Base-by-base conservation (phyloP, 2,329 filamentous ascomycete genomes). In the Botrytis aclada region DNA sequence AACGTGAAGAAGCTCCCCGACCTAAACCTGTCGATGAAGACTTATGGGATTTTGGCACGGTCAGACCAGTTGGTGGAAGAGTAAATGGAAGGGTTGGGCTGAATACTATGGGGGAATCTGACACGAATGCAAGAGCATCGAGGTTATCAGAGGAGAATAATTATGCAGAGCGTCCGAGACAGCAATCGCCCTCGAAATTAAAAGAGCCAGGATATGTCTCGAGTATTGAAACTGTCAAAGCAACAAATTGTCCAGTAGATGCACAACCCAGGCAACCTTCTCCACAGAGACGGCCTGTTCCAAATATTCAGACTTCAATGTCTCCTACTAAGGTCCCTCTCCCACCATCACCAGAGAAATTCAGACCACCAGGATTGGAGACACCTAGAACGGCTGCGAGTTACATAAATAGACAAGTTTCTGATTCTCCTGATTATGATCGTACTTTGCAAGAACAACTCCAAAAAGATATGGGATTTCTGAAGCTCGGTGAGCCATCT, bases 41-140 rank as follows among this genome's bases (percentile, higher is more conserved):
- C 81, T 89, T 98, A 80, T 99, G 96, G 96, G 96, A 99, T 82
- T 99, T 99, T 84, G 96, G 96, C 61, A 99, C 96, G 0, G 93
- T 99, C 70, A 88, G 95, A 72, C 90, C 97, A 9, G 90, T 91
- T n/a, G 88, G 88, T 45, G 89, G 91, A 71, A 87, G 89, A 41
- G 89, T 90, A 74, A 87, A 86, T 43, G 80, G 88, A 63, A 84
- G 89, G 64, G 86, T 86, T 0, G 91, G 91, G 4, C 84, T 93
- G 66, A 87, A 92, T 77, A 86, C 90, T 0, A 89, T 97, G 90
- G 94, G 93, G 76, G 93, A 95, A 74, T 91, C 92, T 45, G 92
- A 91, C 20, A 90, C 92, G 29, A 97, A 97, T 81, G 89, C 92
- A 29, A 88, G 94, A 73, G 86, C 88, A 47, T 84, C 88, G 20